Conservation (phyloP, 805 yeast genomes). For the Yamadazyma scolyti region DNA sequence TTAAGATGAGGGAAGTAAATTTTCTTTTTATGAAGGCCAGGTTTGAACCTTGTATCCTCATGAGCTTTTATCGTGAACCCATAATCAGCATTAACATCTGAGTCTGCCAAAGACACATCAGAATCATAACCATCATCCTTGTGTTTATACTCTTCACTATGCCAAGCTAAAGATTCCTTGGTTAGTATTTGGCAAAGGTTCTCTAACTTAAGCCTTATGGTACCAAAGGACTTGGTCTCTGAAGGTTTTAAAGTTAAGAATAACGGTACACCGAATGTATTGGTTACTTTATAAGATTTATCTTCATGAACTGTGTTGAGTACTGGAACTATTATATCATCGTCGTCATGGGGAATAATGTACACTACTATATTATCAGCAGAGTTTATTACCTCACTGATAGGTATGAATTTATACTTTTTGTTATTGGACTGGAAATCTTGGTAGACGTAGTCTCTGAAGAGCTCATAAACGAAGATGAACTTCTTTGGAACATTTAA, state of each 20-base stretch:
- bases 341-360: slow-evolving; percentile 42
- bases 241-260: slow-evolving; percentile 54
- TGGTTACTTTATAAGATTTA: slow-evolving; percentile 31
- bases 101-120: slow-evolving; percentile 50
- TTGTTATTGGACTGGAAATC: slow-evolving; percentile 59
- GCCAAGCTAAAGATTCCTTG: slow-evolving; percentile 13
- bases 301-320: slow-evolving; percentile 42
- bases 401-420: slow-evolving; percentile 56
- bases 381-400: slow-evolving; percentile 60
- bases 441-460: slow-evolving; percentile 63
- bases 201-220: slow-evolving; percentile 56
- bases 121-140: slow-evolving; percentile 39
- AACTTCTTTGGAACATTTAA: slow-evolving; percentile 22
- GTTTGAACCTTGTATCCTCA: slow-evolving; percentile 9
- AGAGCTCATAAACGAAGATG: slow-evolving; percentile 43
- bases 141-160: slow-evolving; percentile 16
- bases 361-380: slow-evolving; percentile 68
- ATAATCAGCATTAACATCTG: slow-evolving; percentile 45
- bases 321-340: slow-evolving; percentile 53
- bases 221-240: slow-evolving; percentile 55
- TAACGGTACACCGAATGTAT: slow-evolving; percentile 73
- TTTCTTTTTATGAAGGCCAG: slow-evolving; percentile 23
- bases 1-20: slow-evolving; percentile 45
- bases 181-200: slow-evolving; percentile 23
- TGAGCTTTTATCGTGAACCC: slow-evolving; percentile 45